Percentiles rank a stretch among this genome's conserved stretches.
Conservation (phyloP, 2,329 filamentous ascomycete species). For the Sarocladium oryzae region DNA sequence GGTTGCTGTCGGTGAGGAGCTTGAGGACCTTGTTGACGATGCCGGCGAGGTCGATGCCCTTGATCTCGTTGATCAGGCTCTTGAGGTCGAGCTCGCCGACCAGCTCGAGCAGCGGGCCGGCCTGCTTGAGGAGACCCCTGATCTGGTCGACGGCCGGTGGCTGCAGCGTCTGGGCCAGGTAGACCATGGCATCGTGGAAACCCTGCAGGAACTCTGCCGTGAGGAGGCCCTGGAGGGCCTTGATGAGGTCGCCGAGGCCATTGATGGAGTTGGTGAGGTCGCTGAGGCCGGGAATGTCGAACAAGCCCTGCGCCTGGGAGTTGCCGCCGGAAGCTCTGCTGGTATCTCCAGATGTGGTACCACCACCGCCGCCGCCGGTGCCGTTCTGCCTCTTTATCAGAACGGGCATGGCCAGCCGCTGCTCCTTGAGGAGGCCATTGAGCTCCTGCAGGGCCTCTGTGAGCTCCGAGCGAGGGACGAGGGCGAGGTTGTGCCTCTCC, state of each 20-base stretch:
- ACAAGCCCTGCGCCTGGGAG: constrained; percentile 10
- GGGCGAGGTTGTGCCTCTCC: constrained; percentile 35
- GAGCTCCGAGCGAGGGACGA: constrained; percentile 38
- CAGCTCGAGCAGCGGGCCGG: constrained; percentile 23
- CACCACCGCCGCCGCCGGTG: not conserved
- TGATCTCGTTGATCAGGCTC: constrained; percentile 24
- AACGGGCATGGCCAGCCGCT: constrained; percentile 2
- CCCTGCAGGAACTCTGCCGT: constrained; percentile 32
- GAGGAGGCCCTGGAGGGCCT: constrained; percentile 25
- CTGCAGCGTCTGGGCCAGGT: constrained; percentile 30
- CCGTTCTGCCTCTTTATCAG: constrained; percentile 7
- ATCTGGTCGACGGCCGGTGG: constrained; percentile 29
- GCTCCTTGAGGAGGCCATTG: constrained; percentile 31
- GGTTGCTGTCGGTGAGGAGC: constrained; percentile 24
- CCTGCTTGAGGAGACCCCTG: constrained; percentile 20
- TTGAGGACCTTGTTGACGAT: constrained; percentile 23
- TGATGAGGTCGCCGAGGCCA: constrained; percentile 7
- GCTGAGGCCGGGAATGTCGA: constrained; percentile 18
- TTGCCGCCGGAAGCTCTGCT: not conserved
- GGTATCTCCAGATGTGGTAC: not conserved
- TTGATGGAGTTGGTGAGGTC: constrained; percentile 17
- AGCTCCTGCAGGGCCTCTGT: constrained; percentile 38
- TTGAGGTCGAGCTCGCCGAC: constrained; percentile 27
- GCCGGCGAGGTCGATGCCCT: constrained; percentile 23
- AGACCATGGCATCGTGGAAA: constrained; percentile 34